Conservation (phyloP, 73 alveolate species). For the Stentor coeruleus region DNA sequence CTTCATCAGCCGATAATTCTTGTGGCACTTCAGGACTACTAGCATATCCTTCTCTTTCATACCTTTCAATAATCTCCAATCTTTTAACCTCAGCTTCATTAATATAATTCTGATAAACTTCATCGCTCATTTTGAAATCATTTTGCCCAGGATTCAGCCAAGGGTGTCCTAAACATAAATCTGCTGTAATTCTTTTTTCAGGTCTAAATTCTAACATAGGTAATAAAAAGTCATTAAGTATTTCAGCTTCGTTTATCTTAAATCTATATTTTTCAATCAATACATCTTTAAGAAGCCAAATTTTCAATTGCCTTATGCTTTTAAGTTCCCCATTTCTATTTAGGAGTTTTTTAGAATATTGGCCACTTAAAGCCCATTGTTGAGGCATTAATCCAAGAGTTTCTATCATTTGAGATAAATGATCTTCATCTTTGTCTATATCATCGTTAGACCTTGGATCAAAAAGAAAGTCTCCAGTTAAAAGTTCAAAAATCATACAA, state of each 20-base stretch:
- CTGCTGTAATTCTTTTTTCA: conserved; percentile 76
- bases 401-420: conserved; percentile 74
- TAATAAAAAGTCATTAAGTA: conserved; percentile 63
- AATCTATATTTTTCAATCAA: conserved; percentile 64
- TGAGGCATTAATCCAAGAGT: conserved; percentile 68
- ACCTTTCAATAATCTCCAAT: background rate
- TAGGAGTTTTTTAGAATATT: conserved; percentile 46
- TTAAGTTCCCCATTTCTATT: conserved; percentile 44
- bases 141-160: conserved; percentile 43
- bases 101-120: background rate
- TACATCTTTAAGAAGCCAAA: conserved; percentile 67
- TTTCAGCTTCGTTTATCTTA: conserved; percentile 69
- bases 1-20: background rate
- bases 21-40: background rate
- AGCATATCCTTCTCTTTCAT: background rate
- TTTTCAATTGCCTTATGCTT: conserved; percentile 41
- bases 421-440: conserved; percentile 67
- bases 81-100: background rate
- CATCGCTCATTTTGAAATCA: conserved; percentile 33
- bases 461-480: conserved; percentile 94
- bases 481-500: conserved; percentile 90
- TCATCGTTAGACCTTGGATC: conserved; percentile 78
- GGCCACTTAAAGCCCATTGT: conserved; percentile 55
- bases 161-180: conserved; percentile 67
- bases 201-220: conserved; percentile 73